phyloP scores from a whole-genome alignment of 768 basidiomycete species.

The Pleurotus tuoliensis region DNA sequence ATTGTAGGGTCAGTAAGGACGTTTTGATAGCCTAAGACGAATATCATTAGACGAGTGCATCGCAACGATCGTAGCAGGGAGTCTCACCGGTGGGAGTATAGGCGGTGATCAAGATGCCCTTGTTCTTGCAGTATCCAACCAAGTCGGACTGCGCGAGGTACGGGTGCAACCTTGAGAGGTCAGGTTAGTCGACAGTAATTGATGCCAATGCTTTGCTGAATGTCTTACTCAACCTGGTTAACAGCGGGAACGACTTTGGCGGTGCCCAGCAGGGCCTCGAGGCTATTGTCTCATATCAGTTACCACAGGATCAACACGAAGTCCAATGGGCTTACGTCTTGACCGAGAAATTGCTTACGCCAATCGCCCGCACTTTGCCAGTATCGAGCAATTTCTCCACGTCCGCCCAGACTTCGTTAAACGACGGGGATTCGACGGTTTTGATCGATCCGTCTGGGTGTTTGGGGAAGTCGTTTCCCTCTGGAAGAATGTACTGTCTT shows the following conservation, averaged over 20 bases:
- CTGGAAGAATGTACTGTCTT: not conserved
- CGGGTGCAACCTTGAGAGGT: constrained; percentile 36
- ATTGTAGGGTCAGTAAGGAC: constrained; percentile 45
- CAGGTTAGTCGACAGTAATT: not conserved
- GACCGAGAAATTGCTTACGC: constrained; percentile 58
- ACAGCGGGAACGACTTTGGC: constrained; percentile 42
- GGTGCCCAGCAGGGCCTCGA: constrained; percentile 34
- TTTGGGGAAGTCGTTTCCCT: constrained; percentile 16
- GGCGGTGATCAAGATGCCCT: constrained; percentile 46
- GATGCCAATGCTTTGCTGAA: no score
- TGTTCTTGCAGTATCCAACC: constrained; percentile 40
- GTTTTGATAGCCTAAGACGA: constrained; percentile 30
- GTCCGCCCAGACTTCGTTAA: constrained; percentile 45
- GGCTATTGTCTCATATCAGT: constrained; percentile 15
- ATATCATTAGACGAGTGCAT: not conserved
- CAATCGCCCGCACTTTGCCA: constrained; percentile 47
- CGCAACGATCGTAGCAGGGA: not conserved
- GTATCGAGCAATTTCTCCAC: constrained; percentile 46
- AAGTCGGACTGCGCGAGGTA: constrained; percentile 47
- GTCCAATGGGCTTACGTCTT: constrained; percentile 36
- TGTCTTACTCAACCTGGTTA: constrained; percentile 43
- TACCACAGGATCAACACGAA: not conserved
- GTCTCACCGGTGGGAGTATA: constrained; percentile 43
- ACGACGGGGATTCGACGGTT: constrained; percentile 23
- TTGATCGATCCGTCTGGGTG: constrained; percentile 31